These are phyloP conservation scores for Vitis hybrid DNA, from an alignment of 177 flowering plant genomes.

Conservation along the genomic window DNA sequence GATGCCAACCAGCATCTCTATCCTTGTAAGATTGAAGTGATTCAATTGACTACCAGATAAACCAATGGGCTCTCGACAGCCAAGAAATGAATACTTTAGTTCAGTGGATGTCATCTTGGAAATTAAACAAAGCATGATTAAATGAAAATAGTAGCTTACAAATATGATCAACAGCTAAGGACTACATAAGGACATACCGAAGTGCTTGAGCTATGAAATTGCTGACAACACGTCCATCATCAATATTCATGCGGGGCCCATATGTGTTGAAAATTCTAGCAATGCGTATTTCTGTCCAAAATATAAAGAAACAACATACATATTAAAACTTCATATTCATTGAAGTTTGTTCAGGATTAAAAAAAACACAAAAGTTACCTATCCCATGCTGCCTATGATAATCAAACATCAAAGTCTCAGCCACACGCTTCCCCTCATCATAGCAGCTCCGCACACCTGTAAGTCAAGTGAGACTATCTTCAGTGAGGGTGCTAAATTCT, in stretches of 20 bases:
- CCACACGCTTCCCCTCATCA: slow-evolving; percentile 90
- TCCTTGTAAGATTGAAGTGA: too few species aligned
- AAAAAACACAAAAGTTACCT: slow-evolving; percentile 33
- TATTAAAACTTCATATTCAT: too few species aligned
- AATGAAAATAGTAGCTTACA: not conserved
- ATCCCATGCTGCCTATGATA: slow-evolving; percentile 90
- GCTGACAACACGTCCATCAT: slow-evolving; percentile 73
- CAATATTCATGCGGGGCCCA: slow-evolving; percentile 76
- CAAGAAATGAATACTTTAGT: too few species aligned
- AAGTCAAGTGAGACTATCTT: slow-evolving; percentile 5
- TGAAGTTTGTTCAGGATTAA: not conserved
- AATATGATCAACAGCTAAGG: not conserved
- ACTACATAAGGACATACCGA: slow-evolving; percentile 39
- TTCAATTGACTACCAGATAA: too few species aligned
- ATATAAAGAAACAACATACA: not conserved
- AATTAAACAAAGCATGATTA: not conserved
- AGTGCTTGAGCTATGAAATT: slow-evolving; percentile 87
- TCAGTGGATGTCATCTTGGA: not conserved
- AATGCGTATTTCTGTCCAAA: slow-evolving; percentile 59
- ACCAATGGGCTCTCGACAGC: too few species aligned
- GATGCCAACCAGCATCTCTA: too few species aligned
- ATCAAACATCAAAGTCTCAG: slow-evolving; percentile 89
- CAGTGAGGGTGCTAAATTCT: not conserved
- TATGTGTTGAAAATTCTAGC: slow-evolving; percentile 72
- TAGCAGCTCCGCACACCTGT: slow-evolving; percentile 85